A percentile compares a stretch with the other conserved stretches of the same genome.
Evolutionary conservation across 495 filamentous ascomycete species (phyloP).

Genomic region (Aspergillus diversus): DNA sequence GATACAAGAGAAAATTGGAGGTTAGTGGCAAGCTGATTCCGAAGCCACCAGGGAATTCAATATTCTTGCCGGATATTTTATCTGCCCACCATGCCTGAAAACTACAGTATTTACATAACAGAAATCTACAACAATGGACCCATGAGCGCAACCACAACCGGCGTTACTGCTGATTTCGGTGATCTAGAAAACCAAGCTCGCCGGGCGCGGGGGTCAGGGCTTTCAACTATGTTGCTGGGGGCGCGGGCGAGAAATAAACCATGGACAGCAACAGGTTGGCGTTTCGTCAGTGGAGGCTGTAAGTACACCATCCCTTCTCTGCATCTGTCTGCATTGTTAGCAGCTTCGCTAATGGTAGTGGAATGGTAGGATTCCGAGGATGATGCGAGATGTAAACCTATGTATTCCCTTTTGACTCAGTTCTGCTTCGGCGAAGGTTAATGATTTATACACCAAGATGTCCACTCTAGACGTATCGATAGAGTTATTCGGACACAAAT

Average conservation of each 20-base stretch:
- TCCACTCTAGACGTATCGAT: neutral
- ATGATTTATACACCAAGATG: neutral
- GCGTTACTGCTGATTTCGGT: too few relatives aligned
- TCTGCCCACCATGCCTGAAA: neutral
- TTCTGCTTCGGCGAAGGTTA: neutral
- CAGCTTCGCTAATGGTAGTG: neutral
- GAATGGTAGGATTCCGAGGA: neutral
- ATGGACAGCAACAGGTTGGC: neutral
- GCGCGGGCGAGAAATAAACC: neutral
- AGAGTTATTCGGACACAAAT: conserved; percentile 29
- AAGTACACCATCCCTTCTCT: neutral
- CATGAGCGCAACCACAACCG: too few relatives aligned
- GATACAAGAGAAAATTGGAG: too few relatives aligned
- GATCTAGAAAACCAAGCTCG: too few relatives aligned
- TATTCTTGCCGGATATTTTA: too few relatives aligned
- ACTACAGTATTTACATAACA: neutral
- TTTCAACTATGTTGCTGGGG: neutral
- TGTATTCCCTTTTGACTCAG: neutral
- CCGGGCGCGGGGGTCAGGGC: too few relatives aligned
- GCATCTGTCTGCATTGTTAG: neutral
- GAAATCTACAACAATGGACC: too few relatives aligned
- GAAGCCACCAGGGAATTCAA: too few relatives aligned
- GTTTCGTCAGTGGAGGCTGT: neutral
- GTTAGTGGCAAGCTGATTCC: too few relatives aligned
- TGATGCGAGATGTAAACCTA: neutral